phyloP scores from a whole-genome alignment of 345 rosid species.

The Gossypium mustelinum region DNA sequence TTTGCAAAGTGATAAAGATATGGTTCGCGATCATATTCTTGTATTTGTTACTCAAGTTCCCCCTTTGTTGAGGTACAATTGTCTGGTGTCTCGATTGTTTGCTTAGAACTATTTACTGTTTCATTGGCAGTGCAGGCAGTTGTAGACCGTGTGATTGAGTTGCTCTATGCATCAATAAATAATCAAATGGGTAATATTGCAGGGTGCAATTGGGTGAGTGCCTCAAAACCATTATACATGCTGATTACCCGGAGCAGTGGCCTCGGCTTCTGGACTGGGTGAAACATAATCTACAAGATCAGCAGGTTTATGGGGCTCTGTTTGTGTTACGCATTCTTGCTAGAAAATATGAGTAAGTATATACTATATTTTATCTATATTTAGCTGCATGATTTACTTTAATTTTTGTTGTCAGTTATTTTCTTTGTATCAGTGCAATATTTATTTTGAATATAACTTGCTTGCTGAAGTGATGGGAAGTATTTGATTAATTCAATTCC shows the following conservation, averaged over 20 bases:
- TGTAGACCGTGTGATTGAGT: not conserved
- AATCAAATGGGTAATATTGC: constrained; percentile 4
- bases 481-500: not conserved
- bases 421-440: not conserved
- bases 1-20: constrained; percentile 58
- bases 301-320: constrained; percentile 86
- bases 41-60: constrained; percentile 86
- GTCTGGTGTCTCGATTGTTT: not conserved
- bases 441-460: not conserved
- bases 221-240: constrained; percentile 86
- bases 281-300: constrained; percentile 80
- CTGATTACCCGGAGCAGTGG: constrained; percentile 99
- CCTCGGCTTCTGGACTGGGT: constrained; percentile 94
- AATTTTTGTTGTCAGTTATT: not conserved
- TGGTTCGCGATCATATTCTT: constrained; percentile 84
- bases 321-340: constrained; percentile 90
- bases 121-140: not conserved
- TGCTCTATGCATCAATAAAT: not conserved
- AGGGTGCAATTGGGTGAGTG: constrained; percentile 98
- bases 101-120: constrained; percentile 17
- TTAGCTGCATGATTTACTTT: not conserved
- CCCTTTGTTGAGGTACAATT: constrained; percentile 65
- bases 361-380: not conserved
- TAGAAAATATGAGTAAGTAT: constrained; percentile 91
- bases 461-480: not conserved